Conservation (phyloP, 2,329 filamentous ascomycete species). For the Talaromyces sp. region DNA sequence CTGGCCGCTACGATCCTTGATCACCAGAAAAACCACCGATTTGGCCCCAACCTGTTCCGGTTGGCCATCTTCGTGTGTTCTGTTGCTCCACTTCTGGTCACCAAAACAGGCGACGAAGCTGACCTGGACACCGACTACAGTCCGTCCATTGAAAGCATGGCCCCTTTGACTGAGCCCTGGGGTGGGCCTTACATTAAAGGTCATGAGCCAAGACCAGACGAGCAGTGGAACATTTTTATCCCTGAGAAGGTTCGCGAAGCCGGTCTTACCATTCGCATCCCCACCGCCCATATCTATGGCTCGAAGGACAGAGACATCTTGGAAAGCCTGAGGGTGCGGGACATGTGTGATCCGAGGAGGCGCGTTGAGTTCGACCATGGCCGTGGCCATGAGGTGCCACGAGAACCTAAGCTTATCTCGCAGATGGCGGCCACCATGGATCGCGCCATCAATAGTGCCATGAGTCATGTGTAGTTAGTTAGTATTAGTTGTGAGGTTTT, state of each 20-base stretch:
- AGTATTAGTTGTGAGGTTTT: neutral
- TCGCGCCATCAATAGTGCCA: neutral
- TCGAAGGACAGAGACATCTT: neutral
- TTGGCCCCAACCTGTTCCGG: neutral
- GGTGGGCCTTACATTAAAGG: neutral
- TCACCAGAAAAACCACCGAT: neutral
- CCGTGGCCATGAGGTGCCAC: neutral
- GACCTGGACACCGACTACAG: neutral
- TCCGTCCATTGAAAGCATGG: neutral
- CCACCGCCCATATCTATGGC: neutral
- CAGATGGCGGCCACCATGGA: neutral
- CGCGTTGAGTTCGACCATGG: neutral
- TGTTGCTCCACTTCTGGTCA: neutral
- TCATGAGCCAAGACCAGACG: neutral
- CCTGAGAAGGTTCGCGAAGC: neutral
- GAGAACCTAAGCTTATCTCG: neutral
- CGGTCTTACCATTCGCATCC: neutral
- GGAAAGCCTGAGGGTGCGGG: neutral
- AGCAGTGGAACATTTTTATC: neutral
- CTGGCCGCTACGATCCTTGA: neutral
- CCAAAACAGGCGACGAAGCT: neutral
- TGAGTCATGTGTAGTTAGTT: neutral
- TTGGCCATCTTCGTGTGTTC: neutral
- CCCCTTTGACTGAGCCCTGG: neutral
- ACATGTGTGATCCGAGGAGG: neutral